These are phyloP conservation scores for Drosera capensis DNA, from an alignment of 148 eudicot genomes.

Conservation along the genomic window DNA sequence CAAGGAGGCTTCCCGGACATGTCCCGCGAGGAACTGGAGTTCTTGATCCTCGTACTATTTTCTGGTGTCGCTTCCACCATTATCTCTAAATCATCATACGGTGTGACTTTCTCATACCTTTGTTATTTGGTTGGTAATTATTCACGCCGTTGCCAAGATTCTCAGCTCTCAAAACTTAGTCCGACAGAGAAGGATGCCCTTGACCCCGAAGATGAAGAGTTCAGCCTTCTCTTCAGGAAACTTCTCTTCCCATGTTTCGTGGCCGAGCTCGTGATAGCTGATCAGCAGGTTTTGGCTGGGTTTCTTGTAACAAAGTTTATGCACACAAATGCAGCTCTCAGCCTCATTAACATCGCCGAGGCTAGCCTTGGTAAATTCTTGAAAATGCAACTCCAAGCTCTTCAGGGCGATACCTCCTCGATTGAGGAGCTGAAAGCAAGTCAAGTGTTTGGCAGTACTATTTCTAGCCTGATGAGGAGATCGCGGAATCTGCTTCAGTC, in stretches of 20 bases:
- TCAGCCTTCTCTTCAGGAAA: conserved; percentile 27
- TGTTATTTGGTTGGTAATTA: conserved; percentile 69
- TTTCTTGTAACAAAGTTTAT: conserved; percentile 59
- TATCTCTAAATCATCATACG: conserved; percentile 45
- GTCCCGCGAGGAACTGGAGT: conserved; percentile 25
- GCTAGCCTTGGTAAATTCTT: conserved; percentile 42
- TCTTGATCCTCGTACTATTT: conserved; percentile 41
- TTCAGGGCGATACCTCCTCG: conserved; percentile 10
- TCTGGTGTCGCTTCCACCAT: conserved; percentile 48
- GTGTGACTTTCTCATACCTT: conserved; percentile 50
- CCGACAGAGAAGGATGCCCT: conserved; percentile 4
- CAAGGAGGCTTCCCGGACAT: conserved; percentile 33
- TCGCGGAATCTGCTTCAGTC: conserved; percentile 30
- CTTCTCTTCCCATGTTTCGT: conserved; percentile 50
- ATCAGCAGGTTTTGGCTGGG: conserved; percentile 70
- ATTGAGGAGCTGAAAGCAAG: conserved; percentile 13
- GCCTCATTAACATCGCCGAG: conserved; percentile 66
- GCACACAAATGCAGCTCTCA: conserved; percentile 69
- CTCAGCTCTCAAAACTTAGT: conserved; percentile 18
- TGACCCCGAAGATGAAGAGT: conserved; percentile 7
- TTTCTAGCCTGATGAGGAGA: conserved; percentile 22
- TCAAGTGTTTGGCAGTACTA: conserved; percentile 28
- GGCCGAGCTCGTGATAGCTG: conserved; percentile 66
- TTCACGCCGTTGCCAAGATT: conserved; percentile 47
- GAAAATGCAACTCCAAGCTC: conserved; percentile 33